phyloP scores from a whole-genome alignment of 352 stramenopile genomes.

The Elongisporangium undulatum region DNA sequence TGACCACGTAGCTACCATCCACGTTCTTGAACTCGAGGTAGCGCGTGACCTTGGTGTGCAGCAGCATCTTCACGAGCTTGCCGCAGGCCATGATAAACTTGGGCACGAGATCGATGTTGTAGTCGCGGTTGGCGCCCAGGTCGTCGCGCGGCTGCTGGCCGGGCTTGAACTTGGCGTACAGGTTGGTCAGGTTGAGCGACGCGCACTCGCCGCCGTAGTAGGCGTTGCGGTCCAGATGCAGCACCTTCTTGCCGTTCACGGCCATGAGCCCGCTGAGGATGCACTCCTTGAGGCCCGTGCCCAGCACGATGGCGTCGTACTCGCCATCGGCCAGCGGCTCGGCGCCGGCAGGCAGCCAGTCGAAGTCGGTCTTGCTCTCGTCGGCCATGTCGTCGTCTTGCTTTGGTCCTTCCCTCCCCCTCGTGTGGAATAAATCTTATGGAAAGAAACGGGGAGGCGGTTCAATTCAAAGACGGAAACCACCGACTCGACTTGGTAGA shows the following conservation, averaged over 20 bases:
- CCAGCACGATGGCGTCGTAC: slow-evolving; percentile 99
- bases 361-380: slow-evolving; percentile 82
- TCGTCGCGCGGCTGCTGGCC: slow-evolving; percentile 55
- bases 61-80: slow-evolving; percentile 98
- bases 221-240: slow-evolving; percentile 97
- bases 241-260: slow-evolving; percentile 93
- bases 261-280: slow-evolving; percentile 97
- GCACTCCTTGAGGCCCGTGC: slow-evolving; percentile 99
- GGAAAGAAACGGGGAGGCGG: neutral
- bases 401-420: slow-evolving; percentile 1
- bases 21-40: slow-evolving; percentile 99
- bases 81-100: slow-evolving; percentile 99
- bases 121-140: slow-evolving; percentile 97
- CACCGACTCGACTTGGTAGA: neutral
- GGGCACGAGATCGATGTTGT: slow-evolving; percentile 99
- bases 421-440: slow-evolving; percentile 2
- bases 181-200: slow-evolving; percentile 97
- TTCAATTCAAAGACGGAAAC: neutral
- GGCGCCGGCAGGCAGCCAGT: slow-evolving; percentile 93
- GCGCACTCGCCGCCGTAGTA: slow-evolving; percentile 98
- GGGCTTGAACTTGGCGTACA: slow-evolving; percentile 95
- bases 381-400: slow-evolving; percentile 34
- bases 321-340: slow-evolving; percentile 97
- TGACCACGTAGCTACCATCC: slow-evolving; percentile 98
- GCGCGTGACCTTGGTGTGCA: slow-evolving; percentile 97